Percentiles rank a stretch among this genome's conserved stretches.
These are phyloP conservation scores for Porogramme epimiltina DNA, from an alignment of 1,284 basidiomycete genomes.

Conservation along the genomic window DNA sequence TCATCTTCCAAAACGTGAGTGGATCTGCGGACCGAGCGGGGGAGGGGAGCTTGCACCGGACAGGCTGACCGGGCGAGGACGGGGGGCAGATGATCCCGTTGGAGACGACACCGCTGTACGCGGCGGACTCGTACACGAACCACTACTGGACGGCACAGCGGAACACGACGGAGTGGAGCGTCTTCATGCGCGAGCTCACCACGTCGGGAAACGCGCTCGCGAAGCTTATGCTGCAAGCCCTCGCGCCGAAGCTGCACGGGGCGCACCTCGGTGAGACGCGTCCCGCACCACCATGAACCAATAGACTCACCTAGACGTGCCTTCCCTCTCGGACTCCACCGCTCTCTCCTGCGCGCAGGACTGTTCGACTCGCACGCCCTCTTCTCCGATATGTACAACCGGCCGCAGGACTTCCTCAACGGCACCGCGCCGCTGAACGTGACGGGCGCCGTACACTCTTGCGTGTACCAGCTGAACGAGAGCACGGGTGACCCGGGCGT, in stretches of 20 bases:
- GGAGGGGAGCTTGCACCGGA: background rate
- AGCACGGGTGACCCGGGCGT: slow-evolving; percentile 22
- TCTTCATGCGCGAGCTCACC: slow-evolving; percentile 36
- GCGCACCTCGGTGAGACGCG: slow-evolving; percentile 34
- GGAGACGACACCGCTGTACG: slow-evolving; percentile 32
- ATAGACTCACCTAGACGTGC: background rate
- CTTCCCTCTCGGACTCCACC: background rate
- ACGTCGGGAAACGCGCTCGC: slow-evolving; percentile 35
- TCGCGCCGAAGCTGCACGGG: slow-evolving; percentile 31
- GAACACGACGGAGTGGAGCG: slow-evolving; percentile 26
- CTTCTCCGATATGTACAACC: slow-evolving; percentile 51
- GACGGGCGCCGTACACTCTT: slow-evolving; percentile 35
- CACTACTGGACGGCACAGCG: slow-evolving; percentile 21
- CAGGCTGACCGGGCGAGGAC: background rate
- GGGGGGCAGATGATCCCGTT: slow-evolving; percentile 34
- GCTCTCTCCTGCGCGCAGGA: slow-evolving; percentile 27
- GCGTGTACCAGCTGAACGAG: slow-evolving; percentile 4
- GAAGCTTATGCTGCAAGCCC: slow-evolving; percentile 30
- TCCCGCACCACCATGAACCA: background rate
- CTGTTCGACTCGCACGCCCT: slow-evolving; percentile 53
- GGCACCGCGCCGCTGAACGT: slow-evolving; percentile 58
- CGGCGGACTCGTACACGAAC: slow-evolving; percentile 30
- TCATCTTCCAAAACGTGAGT: slow-evolving; percentile 50
- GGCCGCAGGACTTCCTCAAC: slow-evolving; percentile 52
- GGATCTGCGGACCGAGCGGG: background rate